Base-by-base conservation (phyloP, 2,329 filamentous ascomycete genomes). In the Knoxdaviesia proteae region DNA sequence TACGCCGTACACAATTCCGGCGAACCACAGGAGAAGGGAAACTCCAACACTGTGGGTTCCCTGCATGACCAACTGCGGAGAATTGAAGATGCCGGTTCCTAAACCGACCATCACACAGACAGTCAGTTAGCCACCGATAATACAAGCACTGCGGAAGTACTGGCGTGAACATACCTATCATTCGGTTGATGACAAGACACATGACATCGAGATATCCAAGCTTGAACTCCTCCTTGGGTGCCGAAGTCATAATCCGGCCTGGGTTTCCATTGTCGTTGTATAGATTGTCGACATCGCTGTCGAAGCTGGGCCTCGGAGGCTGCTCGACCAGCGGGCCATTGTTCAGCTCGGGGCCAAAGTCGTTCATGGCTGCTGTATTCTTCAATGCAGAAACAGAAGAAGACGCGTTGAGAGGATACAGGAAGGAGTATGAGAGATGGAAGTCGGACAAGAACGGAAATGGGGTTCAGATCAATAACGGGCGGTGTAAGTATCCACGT, bases 1-100 rank as follows among this genome's bases (percentile, higher is more conserved):
- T 41, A 59, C 48, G 44, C 59, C 56, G 44, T 63, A 62, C 11
- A 63, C 45, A 34, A 55, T 54, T 6, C 59, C 61, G 4, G 54
- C 53, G 9, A 60, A 45, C 62, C 62, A 65, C 31, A 65, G 52
- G 7, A 64, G 53, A 7, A 65, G 50, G 5, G 59, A 51, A 8
- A 54, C 50, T 3, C 56, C 57, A 0, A 55, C 52, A 34, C 54
- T 59, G 29, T 46, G 42, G 9, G 57, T 59, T 7, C 56, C 57
- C 8, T 49, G 40, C 48, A 60, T 55, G 7, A 60, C 58, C 20
- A 50, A 48, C 7, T 49, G 45, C 6, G 57, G 58, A 1, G 53
- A 56, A 42, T 56, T 57, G 45, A 60, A 60, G 45, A 60, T 58
- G 29, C 58, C 58, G 3, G 57, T 59, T 42, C 58, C 58, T 60